phyloP scores from a whole-genome alignment of 176 grass and related monocot species.

The Lolium multiflorum region DNA sequence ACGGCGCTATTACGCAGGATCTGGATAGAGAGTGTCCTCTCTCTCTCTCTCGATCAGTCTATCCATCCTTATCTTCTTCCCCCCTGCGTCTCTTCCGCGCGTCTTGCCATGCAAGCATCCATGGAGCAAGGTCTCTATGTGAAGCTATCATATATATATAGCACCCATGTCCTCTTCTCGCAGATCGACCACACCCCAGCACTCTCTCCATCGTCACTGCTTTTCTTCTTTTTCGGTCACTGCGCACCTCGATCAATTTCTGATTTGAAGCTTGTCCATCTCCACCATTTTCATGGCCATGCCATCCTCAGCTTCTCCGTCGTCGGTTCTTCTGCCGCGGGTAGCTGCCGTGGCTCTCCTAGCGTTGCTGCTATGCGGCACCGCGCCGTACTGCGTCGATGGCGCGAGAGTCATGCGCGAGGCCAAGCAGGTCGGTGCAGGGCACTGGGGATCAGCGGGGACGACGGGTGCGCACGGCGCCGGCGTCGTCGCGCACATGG shows the following conservation, averaged over 20 bases:
- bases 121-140: too few relatives aligned
- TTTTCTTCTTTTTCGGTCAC: too few relatives aligned
- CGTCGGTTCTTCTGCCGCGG: not conserved
- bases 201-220: not conserved
- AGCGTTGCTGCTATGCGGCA: not conserved
- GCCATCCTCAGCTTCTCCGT: not conserved
- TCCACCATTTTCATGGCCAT: not conserved
- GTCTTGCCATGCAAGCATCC: too few relatives aligned
- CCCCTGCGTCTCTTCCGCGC: too few relatives aligned
- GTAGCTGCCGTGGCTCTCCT: not conserved
- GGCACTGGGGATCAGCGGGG: not conserved
- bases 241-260: not conserved
- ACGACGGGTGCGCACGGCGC: not conserved
- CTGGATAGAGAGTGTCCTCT: too few relatives aligned
- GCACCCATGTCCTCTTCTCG: too few relatives aligned
- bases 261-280: too few relatives aligned
- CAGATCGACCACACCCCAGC: too few relatives aligned
- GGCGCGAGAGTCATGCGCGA: conserved; percentile 41
- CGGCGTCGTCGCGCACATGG: not conserved
- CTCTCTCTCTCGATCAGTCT: too few relatives aligned
- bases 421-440: not conserved
- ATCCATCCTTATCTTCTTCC: too few relatives aligned
- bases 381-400: conserved; percentile 8
- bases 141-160: too few relatives aligned
- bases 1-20: too few relatives aligned